A percentile compares a stretch with the other conserved stretches of the same genome.
These are phyloP conservation scores for Starmerella gropengiesseri DNA, from an alignment of 805 yeast genomes.

Conservation along the genomic window DNA sequence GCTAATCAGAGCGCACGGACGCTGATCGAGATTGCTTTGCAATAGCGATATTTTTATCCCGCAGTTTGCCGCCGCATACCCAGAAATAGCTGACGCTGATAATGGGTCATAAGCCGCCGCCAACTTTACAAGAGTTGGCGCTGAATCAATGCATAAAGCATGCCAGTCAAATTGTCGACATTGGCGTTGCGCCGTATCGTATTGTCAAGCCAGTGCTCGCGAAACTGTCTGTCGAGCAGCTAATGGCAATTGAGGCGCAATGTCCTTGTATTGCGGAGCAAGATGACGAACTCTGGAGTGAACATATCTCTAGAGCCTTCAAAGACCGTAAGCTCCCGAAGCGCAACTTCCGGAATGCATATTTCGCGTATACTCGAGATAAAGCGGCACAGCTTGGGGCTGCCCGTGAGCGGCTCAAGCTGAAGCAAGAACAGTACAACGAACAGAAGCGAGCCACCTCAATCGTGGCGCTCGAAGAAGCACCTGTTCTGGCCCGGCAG, in stretches of 20 bases:
- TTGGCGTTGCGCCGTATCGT: slow-evolving; percentile 33
- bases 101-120: slow-evolving; percentile 14
- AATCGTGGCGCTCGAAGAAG: slow-evolving; percentile 20
- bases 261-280: slow-evolving; percentile 27
- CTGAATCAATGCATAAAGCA: slow-evolving; percentile 20
- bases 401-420: slow-evolving; percentile 32
- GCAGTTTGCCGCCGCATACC: no score
- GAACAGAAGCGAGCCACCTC: slow-evolving; percentile 24
- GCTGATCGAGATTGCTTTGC: no score
- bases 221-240: slow-evolving; percentile 28
- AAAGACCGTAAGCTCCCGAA: slow-evolving; percentile 28
- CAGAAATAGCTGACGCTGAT: background rate
- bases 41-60: no score
- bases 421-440: slow-evolving; percentile 25
- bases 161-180: slow-evolving; percentile 26
- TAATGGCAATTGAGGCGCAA: slow-evolving; percentile 27
- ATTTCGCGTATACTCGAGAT: slow-evolving; percentile 25
- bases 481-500: slow-evolving; percentile 5
- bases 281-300: slow-evolving; percentile 30
- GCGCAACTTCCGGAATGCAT: slow-evolving; percentile 24
- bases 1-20: no score
- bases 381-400: slow-evolving; percentile 39
- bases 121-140: slow-evolving; percentile 22
- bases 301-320: slow-evolving; percentile 27
- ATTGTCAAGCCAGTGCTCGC: slow-evolving; percentile 31